A percentile compares a stretch with the other conserved stretches of the same genome.
These are phyloP conservation scores for Botrytis tulipae DNA, from an alignment of 2,329 filamentous ascomycete genomes.

Conservation along the genomic window DNA sequence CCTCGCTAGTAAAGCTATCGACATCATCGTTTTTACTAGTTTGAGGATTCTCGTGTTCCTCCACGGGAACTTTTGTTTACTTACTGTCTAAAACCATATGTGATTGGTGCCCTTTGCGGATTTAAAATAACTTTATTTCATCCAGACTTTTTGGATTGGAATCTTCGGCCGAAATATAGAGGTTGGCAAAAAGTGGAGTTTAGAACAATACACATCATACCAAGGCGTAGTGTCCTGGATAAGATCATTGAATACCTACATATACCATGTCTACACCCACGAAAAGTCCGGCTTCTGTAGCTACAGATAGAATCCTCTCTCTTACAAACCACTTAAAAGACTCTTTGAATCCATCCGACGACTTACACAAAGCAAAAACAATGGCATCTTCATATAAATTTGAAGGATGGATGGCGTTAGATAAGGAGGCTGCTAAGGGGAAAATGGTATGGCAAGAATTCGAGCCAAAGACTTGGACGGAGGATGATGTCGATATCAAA, in stretches of 20 bases:
- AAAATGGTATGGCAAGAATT: slow-evolving; percentile 43
- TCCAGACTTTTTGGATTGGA: neutral
- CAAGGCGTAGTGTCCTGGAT: neutral
- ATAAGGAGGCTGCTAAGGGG: slow-evolving; percentile 37
- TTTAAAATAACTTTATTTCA: neutral
- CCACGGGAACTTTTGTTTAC: neutral
- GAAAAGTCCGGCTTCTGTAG: slow-evolving; percentile 26
- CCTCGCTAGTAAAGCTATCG: neutral
- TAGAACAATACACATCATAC: neutral
- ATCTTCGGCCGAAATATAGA: neutral
- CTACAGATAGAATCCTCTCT: slow-evolving; percentile 26
- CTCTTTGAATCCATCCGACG: slow-evolving; percentile 27
- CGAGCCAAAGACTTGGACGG: slow-evolving; percentile 49
- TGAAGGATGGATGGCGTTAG: slow-evolving; percentile 41
- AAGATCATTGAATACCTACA: neutral
- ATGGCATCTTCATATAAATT: slow-evolving; percentile 40
- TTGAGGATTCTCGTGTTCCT: neutral
- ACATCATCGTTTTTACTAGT: neutral
- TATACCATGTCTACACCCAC: slow-evolving; percentile 29
- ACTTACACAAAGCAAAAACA: slow-evolving; percentile 27
- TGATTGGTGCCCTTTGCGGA: slow-evolving; percentile 8
- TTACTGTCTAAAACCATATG: neutral
- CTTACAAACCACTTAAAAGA: slow-evolving; percentile 32
- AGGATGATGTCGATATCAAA: slow-evolving; percentile 51
- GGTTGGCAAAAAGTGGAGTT: neutral